Evolutionary conservation across 805 yeast species (phyloP).

Genomic region (Kockiozyma suomiensis): DNA sequence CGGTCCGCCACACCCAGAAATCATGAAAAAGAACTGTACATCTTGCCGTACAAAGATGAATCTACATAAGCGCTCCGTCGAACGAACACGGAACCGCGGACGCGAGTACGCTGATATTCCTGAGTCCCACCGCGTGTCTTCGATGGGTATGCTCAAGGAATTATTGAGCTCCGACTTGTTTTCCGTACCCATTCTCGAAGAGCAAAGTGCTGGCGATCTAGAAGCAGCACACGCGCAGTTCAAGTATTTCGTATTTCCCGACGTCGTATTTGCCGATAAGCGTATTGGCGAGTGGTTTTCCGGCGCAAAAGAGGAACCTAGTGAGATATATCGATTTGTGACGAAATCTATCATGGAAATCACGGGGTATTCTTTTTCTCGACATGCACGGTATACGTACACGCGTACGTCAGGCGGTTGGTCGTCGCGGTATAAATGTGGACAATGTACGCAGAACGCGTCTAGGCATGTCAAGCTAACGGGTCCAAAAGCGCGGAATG

Average conservation of each 20-base stretch:
- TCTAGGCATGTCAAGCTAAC: slow-evolving; percentile 4
- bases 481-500: slow-evolving; percentile 14
- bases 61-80: neutral
- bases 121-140: neutral
- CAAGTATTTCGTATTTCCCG: slow-evolving; percentile 6
- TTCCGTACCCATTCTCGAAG: slow-evolving; percentile 11
- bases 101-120: slow-evolving; percentile 2
- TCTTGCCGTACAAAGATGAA: slow-evolving; percentile 10
- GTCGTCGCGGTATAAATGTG: slow-evolving; percentile 18
- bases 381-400: slow-evolving; percentile 16
- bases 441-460: slow-evolving; percentile 14
- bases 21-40: neutral
- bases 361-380: slow-evolving; percentile 15
- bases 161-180: slow-evolving; percentile 1
- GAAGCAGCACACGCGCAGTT: slow-evolving; percentile 7
- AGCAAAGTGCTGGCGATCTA: neutral
- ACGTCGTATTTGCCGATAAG: neutral
- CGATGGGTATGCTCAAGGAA: slow-evolving; percentile 7
- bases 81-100: neutral
- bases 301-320: slow-evolving; percentile 6
- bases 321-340: slow-evolving; percentile 6
- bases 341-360: slow-evolving; percentile 8
- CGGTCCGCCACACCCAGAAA: slow-evolving; percentile 12
- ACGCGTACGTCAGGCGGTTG: slow-evolving; percentile 16
- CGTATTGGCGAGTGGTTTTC: slow-evolving; percentile 7